Percentiles rank a stretch among this genome's conserved stretches.
Evolutionary conservation across 208 protist genomes (phyloP).

Genomic region (Leishmania martiniquensis): DNA sequence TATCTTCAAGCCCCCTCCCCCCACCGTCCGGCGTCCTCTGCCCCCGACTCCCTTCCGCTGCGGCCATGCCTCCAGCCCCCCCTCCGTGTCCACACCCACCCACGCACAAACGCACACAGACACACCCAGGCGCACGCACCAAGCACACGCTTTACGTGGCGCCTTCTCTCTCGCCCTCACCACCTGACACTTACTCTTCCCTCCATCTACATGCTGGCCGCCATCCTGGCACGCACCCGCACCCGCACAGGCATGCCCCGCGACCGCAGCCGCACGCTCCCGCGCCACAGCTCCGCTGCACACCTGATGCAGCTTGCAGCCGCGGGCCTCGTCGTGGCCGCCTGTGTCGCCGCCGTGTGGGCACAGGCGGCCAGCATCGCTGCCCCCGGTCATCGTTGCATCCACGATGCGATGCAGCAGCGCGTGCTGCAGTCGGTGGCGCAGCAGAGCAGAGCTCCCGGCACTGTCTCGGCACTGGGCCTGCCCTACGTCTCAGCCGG

Average conservation of each 20-base stretch:
- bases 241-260: not conserved
- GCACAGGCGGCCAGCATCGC: slow-evolving; percentile 20
- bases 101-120: too few species aligned
- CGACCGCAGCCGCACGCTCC: not conserved
- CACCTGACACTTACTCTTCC: not conserved
- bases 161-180: not conserved
- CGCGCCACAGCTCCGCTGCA: not conserved
- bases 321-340: slow-evolving; percentile 2
- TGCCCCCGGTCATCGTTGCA: slow-evolving; percentile 16
- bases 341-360: not conserved
- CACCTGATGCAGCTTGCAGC: slow-evolving; percentile 16
- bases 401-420: slow-evolving; percentile 35
- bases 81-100: too few species aligned
- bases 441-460: not conserved
- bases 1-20: too few species aligned
- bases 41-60: too few species aligned
- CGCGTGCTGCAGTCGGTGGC: not conserved
- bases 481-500: slow-evolving; percentile 8
- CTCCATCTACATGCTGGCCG: not conserved
- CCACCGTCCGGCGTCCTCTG: too few species aligned
- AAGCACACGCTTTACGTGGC: too few species aligned
- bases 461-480: not conserved
- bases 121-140: too few species aligned
- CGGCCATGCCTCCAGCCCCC: too few species aligned
- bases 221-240: not conserved